These are phyloP conservation scores for Hyphopichia fennica DNA, from an alignment of 1,139 yeast genomes.

Conservation along the genomic window DNA sequence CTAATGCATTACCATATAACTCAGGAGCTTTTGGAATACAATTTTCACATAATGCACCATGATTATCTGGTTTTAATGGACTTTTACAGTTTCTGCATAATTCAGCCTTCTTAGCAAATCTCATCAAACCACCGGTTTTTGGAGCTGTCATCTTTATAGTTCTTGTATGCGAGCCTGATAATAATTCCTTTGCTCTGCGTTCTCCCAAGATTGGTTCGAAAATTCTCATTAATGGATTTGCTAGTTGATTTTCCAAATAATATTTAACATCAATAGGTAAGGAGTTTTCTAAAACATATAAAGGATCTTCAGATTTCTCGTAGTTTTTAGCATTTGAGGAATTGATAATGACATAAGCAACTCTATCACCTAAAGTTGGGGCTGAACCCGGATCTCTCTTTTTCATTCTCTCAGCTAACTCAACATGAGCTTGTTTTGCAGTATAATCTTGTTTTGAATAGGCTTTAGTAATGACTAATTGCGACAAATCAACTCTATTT, in stretches of 20 bases:
- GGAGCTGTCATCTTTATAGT: conserved; percentile 68
- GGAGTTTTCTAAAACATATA: conserved; percentile 87
- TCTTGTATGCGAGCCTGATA: conserved; percentile 81
- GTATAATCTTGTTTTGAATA: conserved; percentile 88
- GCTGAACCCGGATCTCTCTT: conserved; percentile 98
- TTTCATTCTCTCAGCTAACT: conserved; percentile 91
- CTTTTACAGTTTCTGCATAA: conserved; percentile 86
- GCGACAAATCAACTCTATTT: conserved; percentile 89
- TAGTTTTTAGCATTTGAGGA: conserved; percentile 84
- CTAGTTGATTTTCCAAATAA: conserved; percentile 87
- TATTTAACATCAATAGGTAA: conserved; percentile 94
- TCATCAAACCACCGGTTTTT: conserved; percentile 80
- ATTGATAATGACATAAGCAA: conserved; percentile 91
- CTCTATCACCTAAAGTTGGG: conserved; percentile 96
- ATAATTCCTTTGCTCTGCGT: conserved; percentile 71
- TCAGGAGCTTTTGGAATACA: conserved; percentile 83
- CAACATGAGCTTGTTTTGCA: conserved; percentile 96
- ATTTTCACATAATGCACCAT: conserved; percentile 80
- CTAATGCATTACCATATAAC: conserved; percentile 74
- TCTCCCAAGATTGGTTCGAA: conserved; percentile 96
- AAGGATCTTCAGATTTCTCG: conserved; percentile 95
- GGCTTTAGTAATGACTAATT: conserved; percentile 91
- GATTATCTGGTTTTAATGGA: conserved; percentile 64
- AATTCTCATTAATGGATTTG: conserved; percentile 90
- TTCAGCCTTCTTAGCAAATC: conserved; percentile 86